These are phyloP conservation scores for Penicillium angulare DNA, from an alignment of 495 filamentous ascomycete genomes.

Conservation along the genomic window DNA sequence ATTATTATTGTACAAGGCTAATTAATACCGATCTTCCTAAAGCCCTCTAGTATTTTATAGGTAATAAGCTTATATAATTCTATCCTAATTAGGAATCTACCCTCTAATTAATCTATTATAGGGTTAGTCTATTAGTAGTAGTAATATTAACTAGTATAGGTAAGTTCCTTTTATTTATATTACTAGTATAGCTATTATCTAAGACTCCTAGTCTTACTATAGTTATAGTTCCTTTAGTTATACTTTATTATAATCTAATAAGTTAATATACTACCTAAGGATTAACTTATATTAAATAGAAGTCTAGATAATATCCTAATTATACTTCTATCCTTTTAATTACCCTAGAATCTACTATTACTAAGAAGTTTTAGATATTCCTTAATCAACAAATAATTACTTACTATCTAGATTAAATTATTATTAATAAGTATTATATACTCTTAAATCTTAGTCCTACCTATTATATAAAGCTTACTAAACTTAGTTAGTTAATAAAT, in stretches of 20 bases:
- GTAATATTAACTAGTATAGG: not conserved
- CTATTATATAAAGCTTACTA: too few relatives aligned
- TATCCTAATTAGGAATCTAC: not conserved
- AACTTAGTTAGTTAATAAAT: too few relatives aligned
- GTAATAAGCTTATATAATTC: not conserved
- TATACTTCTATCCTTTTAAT: too few relatives aligned
- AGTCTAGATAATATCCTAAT: too few relatives aligned
- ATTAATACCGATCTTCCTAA: not conserved
- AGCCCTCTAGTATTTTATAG: not conserved
- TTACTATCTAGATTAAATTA: too few relatives aligned
- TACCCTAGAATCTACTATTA: too few relatives aligned
- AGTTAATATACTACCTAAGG: not conserved
- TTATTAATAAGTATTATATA: too few relatives aligned
- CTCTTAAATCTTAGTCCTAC: too few relatives aligned
- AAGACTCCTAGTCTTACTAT: not conserved
- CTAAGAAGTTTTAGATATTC: too few relatives aligned
- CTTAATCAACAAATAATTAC: too few relatives aligned
- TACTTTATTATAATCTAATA: not conserved
- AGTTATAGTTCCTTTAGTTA: not conserved
- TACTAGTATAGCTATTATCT: not conserved
- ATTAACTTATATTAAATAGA: too few relatives aligned
- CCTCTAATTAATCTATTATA: not conserved
- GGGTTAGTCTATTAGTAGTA: not conserved
- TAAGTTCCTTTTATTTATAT: not conserved
- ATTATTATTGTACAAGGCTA: not conserved